Percentiles rank a stretch among this genome's conserved stretches.
phyloP scores from a whole-genome alignment of 768 basidiomycete genomes.

The Mycena sanguinolenta region DNA sequence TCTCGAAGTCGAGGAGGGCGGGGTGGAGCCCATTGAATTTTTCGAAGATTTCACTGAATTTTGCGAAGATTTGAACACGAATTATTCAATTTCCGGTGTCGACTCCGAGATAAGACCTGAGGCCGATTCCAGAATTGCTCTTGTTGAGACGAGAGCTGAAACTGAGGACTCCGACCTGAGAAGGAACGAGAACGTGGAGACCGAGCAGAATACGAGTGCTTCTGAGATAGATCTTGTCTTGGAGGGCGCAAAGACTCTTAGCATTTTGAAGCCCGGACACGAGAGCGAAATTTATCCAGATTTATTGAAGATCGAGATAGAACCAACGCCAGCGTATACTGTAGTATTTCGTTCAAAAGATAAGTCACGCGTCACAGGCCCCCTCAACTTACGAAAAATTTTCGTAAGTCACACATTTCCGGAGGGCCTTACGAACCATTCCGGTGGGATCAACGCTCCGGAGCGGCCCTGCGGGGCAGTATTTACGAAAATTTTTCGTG shows the following conservation, averaged over 20 bases:
- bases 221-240: neutral
- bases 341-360: too few species aligned
- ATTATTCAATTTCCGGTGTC: too few species aligned
- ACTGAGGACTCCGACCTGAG: neutral
- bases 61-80: neutral
- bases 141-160: too few species aligned
- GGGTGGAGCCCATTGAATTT: conserved; percentile 8
- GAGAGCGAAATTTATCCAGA: neutral
- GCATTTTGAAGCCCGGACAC: neutral
- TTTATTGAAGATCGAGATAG: neutral
- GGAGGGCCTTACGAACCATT: too few species aligned
- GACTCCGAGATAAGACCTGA: neutral
- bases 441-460: too few species aligned
- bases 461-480: too few species aligned
- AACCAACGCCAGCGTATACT: neutral
- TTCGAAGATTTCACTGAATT: neutral
- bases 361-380: too few species aligned
- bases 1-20: conserved; percentile 20
- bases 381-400: too few species aligned
- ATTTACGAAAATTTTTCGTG: too few species aligned
- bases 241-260: neutral
- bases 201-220: neutral
- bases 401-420: too few species aligned
- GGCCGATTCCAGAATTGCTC: too few species aligned
- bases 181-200: neutral